These are phyloP conservation scores for Xerocomus spinulosus DNA, from an alignment of 768 basidiomycete genomes.

Conservation along the genomic window DNA sequence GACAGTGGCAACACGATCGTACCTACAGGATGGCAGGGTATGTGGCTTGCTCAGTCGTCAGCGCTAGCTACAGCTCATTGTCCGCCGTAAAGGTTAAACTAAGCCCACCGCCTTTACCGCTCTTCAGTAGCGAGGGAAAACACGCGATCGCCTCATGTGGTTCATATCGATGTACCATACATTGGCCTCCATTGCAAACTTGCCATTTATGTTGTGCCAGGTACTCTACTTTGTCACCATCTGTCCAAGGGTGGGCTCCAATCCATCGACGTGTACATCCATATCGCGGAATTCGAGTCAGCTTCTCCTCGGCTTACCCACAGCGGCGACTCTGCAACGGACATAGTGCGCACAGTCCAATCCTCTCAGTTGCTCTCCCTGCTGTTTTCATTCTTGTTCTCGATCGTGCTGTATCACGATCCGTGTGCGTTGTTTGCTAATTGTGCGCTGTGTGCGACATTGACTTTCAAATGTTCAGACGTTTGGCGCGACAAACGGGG, in stretches of 20 bases:
- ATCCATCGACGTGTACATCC: no score
- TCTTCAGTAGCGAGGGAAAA: background rate
- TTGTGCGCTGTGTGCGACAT: background rate
- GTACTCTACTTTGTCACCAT: constrained; percentile 6
- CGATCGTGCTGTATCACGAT: background rate
- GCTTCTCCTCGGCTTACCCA: constrained; percentile 15
- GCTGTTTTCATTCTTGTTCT: background rate
- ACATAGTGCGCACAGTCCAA: background rate
- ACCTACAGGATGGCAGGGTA: no score
- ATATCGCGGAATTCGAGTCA: no score
- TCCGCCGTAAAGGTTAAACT: constrained; percentile 1
- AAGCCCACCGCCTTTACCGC: constrained; percentile 14
- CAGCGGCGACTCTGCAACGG: background rate
- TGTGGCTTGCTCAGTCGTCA: no score
- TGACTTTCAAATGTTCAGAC: no score
- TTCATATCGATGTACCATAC: no score
- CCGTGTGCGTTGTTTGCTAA: background rate
- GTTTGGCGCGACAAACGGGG: no score
- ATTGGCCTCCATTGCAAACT: constrained; percentile 17
- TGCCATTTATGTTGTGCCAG: constrained; percentile 5
- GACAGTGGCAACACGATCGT: no score
- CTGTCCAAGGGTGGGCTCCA: background rate
- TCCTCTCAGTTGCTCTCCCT: background rate
- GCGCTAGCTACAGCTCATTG: constrained; percentile 10
- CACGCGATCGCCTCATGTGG: constrained; percentile 33